Conservation (phyloP, 139 green algal genomes). For the Dunaliella primolecta region DNA sequence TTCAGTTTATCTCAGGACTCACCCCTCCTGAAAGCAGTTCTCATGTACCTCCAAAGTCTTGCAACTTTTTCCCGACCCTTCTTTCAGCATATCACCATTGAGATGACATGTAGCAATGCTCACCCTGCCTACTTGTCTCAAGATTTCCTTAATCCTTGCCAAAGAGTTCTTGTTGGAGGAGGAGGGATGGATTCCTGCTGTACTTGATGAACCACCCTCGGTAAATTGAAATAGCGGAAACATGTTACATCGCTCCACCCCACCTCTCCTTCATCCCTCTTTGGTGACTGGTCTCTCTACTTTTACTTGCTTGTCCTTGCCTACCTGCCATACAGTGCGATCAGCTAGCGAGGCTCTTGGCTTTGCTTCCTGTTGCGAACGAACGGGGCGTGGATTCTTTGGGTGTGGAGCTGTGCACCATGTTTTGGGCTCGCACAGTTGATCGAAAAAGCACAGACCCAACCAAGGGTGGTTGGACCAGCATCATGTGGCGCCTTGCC, state of each 20-base stretch:
- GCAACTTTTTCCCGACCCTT: too few species aligned
- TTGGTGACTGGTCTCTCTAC: background rate
- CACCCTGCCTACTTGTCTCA: too few species aligned
- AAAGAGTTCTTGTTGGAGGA: too few species aligned
- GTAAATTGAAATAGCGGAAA: too few species aligned
- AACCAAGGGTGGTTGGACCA: slow-evolving; percentile 19
- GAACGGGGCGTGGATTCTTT: background rate
- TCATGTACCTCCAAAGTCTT: too few species aligned
- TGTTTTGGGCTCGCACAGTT: slow-evolving; percentile 41
- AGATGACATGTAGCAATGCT: too few species aligned
- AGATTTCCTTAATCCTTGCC: too few species aligned
- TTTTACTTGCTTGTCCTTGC: background rate
- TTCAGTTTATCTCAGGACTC: too few species aligned
- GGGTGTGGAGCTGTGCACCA: slow-evolving; percentile 44
- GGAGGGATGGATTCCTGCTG: too few species aligned
- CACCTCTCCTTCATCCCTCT: background rate
- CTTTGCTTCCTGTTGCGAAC: slow-evolving; percentile 31
- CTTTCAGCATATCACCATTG: too few species aligned
- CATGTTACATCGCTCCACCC: background rate
- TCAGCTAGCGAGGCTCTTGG: slow-evolving; percentile 50
- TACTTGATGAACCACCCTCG: too few species aligned
- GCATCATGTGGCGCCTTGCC: slow-evolving; percentile 44
- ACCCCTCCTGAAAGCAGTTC: too few species aligned
- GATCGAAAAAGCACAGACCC: background rate
- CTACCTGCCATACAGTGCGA: slow-evolving; percentile 21